phyloP scores from a whole-genome alignment of 73 alveolate genomes.

The Tetrahymena borealis region DNA sequence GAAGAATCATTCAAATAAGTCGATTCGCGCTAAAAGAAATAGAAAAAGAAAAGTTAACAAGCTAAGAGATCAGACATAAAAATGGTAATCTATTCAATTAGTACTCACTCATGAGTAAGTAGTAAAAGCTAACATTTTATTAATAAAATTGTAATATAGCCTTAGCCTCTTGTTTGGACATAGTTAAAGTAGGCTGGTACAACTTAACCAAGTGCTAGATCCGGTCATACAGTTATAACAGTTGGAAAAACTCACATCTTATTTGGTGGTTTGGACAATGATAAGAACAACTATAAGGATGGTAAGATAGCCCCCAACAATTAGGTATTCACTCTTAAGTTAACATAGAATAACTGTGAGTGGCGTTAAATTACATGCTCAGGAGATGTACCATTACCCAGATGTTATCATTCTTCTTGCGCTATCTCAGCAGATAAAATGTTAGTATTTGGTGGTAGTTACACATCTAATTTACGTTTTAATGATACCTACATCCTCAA shows the following conservation, averaged over 20 bases:
- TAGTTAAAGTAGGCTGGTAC: slow-evolving; percentile 61
- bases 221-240: slow-evolving; percentile 77
- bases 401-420: slow-evolving; percentile 80
- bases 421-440: slow-evolving; percentile 61
- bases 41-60: neutral
- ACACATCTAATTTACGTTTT: slow-evolving; percentile 55
- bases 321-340: slow-evolving; percentile 29
- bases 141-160: slow-evolving; percentile 48
- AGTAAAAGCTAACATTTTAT: neutral
- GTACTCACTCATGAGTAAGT: too few relatives aligned
- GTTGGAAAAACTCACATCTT: slow-evolving; percentile 66
- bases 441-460: slow-evolving; percentile 80
- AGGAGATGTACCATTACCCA: slow-evolving; percentile 61
- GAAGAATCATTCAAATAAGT: neutral
- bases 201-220: slow-evolving; percentile 66
- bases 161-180: slow-evolving; percentile 83
- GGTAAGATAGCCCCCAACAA: slow-evolving; percentile 64
- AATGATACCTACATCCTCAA: slow-evolving; percentile 73
- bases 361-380: slow-evolving; percentile 65
- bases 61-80: neutral
- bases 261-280: slow-evolving; percentile 79
- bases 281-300: slow-evolving; percentile 43
- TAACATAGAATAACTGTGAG: slow-evolving; percentile 33
- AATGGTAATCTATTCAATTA: neutral
- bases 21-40: neutral